These are phyloP conservation scores for Coniophora puteana DNA, from an alignment of 1,284 basidiomycete genomes.

Conservation along the genomic window DNA sequence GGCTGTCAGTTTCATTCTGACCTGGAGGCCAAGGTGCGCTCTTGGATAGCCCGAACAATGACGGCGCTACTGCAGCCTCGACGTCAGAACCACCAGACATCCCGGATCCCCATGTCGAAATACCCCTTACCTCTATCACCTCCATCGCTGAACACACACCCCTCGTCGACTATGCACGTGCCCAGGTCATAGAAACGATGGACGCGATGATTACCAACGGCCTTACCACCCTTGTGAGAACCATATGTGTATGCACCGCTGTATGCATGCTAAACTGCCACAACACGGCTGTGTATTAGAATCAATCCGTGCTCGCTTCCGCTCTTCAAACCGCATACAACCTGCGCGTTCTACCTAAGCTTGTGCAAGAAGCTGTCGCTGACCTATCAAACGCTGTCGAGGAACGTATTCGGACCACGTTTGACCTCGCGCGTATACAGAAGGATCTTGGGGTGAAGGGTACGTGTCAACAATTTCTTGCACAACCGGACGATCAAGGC, in stretches of 20 bases:
- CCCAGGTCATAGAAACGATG: conserved; percentile 79
- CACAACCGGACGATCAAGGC: no score
- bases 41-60: conserved; percentile 24
- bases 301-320: conserved; percentile 85
- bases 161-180: conserved; percentile 67
- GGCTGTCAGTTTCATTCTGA: neutral
- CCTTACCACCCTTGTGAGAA: conserved; percentile 65
- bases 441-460: conserved; percentile 79
- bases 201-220: conserved; percentile 82
- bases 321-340: conserved; percentile 95
- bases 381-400: conserved; percentile 87
- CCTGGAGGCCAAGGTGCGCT: conserved; percentile 16
- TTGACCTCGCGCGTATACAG: conserved; percentile 84
- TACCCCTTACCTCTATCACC: conserved; percentile 66
- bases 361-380: conserved; percentile 76
- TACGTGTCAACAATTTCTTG: no score
- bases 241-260: neutral
- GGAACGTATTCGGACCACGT: conserved; percentile 74
- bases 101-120: conserved; percentile 16
- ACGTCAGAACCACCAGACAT: conserved; percentile 8
- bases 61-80: neutral
- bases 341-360: conserved; percentile 76
- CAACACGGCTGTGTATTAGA: conserved; percentile 39
- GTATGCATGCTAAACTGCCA: conserved; percentile 5
- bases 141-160: conserved; percentile 68